These are phyloP conservation scores for Celoporthe dispersa DNA, from an alignment of 2,329 filamentous ascomycete genomes.

Conservation along the genomic window DNA sequence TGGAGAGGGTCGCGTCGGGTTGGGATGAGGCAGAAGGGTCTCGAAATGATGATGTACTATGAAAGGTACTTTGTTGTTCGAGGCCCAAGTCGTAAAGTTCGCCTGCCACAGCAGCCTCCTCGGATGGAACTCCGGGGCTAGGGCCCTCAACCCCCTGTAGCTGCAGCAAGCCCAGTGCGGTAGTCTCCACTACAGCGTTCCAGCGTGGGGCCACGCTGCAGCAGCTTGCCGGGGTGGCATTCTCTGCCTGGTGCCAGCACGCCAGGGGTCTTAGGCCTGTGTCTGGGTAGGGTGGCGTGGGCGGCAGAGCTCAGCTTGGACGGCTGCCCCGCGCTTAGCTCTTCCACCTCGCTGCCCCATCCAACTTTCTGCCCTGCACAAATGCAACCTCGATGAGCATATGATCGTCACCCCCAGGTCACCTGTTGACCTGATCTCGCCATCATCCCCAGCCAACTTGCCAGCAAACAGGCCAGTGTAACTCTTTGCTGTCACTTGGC, in stretches of 20 bases:
- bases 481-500: slow-evolving; percentile 12
- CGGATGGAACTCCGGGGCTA: background rate
- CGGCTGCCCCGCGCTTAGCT: slow-evolving; percentile 1
- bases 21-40: background rate
- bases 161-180: slow-evolving; percentile 7
- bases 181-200: slow-evolving; percentile 16
- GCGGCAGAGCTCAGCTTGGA: background rate
- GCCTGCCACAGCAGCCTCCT: slow-evolving; percentile 2
- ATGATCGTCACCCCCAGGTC: slow-evolving; percentile 1
- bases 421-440: background rate
- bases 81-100: background rate
- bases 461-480: slow-evolving; percentile 8
- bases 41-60: background rate
- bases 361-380: background rate
- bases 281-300: background rate
- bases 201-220: background rate
- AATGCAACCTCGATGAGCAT: background rate
- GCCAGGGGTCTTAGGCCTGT: background rate
- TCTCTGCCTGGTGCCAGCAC: background rate
- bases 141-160: slow-evolving; percentile 1
- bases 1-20: background rate
- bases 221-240: background rate
- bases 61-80: background rate
- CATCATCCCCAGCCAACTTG: background rate
- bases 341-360: background rate